These are phyloP conservation scores for Abelmoschus esculentus DNA, from an alignment of 345 rosid species.

Conservation along the genomic window DNA sequence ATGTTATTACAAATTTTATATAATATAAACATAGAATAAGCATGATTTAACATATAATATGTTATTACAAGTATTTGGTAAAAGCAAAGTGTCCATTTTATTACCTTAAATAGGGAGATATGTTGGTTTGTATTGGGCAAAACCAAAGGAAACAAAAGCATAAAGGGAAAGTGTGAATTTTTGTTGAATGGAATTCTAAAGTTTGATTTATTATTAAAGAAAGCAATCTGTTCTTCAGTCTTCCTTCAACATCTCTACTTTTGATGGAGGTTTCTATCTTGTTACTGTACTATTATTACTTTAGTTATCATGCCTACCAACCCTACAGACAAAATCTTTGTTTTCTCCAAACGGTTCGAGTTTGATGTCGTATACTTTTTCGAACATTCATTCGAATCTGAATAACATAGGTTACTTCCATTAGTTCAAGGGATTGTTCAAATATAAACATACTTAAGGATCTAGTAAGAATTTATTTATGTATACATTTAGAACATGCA, in stretches of 20 bases:
- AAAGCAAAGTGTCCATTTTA: background rate
- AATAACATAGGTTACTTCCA: background rate
- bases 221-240: conserved; percentile 11
- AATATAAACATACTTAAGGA: no score
- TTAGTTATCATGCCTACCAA: background rate
- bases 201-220: conserved; percentile 15
- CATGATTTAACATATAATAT: no score
- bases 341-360: no score
- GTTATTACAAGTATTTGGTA: background rate
- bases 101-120: background rate
- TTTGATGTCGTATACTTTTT: no score
- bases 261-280: conserved; percentile 21
- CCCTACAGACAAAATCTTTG: no score
- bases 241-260: conserved; percentile 37
- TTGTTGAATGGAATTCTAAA: conserved; percentile 32
- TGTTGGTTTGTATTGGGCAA: conserved; percentile 9
- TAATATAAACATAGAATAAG: no score
- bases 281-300: conserved; percentile 14
- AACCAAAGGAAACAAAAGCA: conserved; percentile 31
- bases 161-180: conserved; percentile 25
- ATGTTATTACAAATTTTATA: no score
- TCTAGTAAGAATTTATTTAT: background rate
- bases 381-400: background rate
- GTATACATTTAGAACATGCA: background rate
- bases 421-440: no score